Percentiles rank a stretch among this genome's conserved stretches.
Evolutionary conservation across 306 rosid genomes (phyloP).

Genomic region (Oxytropis ochrocephala): DNA sequence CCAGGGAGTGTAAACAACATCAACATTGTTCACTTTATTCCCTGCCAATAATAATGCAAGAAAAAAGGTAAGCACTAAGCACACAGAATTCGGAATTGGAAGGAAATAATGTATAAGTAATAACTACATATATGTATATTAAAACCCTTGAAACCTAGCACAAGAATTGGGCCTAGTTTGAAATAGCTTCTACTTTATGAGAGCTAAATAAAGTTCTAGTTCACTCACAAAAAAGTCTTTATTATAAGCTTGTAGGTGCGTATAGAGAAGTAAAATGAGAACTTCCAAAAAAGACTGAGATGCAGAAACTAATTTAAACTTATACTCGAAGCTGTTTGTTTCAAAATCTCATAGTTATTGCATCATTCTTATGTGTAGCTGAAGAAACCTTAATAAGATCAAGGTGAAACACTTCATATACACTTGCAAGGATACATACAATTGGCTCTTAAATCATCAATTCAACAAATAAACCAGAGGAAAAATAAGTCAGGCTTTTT

Average conservation of each 20-base stretch:
- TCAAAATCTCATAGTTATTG: neutral
- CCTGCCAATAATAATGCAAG: conserved; percentile 42
- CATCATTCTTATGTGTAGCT: neutral
- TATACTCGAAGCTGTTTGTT: neutral
- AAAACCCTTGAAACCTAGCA: conserved; percentile 6
- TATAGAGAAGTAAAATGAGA: neutral
- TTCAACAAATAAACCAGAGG: neutral
- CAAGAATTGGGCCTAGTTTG: neutral
- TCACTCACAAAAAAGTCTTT: neutral
- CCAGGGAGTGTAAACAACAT: conserved; percentile 98
- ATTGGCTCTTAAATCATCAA: neutral
- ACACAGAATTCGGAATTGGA: neutral
- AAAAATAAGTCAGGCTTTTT: conserved; percentile 8
- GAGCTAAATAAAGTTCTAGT: neutral
- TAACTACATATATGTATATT: neutral
- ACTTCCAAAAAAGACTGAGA: neutral
- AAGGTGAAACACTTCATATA: neutral
- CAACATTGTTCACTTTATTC: conserved; percentile 85
- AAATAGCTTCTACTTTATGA: neutral
- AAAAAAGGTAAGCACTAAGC: neutral
- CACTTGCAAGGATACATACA: neutral
- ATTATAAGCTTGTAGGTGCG: neutral
- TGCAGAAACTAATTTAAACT: neutral
- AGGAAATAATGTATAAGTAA: neutral
- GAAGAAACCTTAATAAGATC: neutral